phyloP scores from a whole-genome alignment of 78 protist species.

The Dictyostelium brefeldianum region DNA sequence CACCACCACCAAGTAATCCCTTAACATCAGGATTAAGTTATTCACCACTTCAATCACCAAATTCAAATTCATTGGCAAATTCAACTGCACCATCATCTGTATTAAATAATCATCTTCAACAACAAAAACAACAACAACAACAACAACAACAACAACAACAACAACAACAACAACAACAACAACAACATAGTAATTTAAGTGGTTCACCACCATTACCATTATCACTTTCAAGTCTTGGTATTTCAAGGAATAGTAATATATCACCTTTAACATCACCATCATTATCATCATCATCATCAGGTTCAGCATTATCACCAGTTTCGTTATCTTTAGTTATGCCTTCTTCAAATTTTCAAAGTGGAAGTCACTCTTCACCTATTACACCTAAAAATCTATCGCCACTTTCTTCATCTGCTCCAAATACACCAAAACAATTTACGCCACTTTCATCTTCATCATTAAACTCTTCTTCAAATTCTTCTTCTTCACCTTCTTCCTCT shows the following conservation, averaged over 20 bases:
- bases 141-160: not conserved
- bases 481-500: not conserved
- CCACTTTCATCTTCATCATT: not conserved
- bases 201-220: constrained; percentile 11
- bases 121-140: not conserved
- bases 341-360: not conserved
- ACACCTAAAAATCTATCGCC: not conserved
- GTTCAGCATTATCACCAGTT: constrained; percentile 22
- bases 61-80: not conserved
- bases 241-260: not conserved
- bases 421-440: constrained; percentile 23
- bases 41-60: constrained; percentile 14
- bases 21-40: not conserved
- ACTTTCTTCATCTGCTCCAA: constrained; percentile 32
- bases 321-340: not conserved
- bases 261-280: constrained; percentile 3
- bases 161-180: not conserved
- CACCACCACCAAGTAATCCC: constrained; percentile 16
- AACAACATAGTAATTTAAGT: not conserved
- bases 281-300: constrained; percentile 38
- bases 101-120: not conserved
- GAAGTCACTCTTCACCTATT: not conserved
- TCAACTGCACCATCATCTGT: not conserved
- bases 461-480: not conserved
- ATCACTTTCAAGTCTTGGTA: not conserved